Base-by-base conservation (phyloP, 176 grass and related monocot genomes). In the Elymus sibiricus region DNA sequence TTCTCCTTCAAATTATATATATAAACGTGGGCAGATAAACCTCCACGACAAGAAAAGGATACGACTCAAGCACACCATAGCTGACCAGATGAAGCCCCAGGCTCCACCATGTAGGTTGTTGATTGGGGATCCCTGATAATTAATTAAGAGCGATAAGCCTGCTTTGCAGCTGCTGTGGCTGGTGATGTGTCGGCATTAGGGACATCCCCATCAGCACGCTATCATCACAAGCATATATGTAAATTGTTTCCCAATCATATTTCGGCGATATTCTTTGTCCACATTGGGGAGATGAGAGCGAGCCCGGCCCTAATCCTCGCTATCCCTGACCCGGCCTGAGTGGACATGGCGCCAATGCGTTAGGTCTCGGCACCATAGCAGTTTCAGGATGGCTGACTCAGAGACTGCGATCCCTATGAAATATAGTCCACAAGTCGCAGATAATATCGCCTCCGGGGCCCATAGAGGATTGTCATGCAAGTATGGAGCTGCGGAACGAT, bases 141-240 rank as follows among this genome's bases (percentile, higher is more conserved):
- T 76, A 69, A 84, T 51, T 76, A 76, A 49, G 68, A 84, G 75
- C 80, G 28, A 12, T 70, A 70, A 63, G 2, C 38, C 29, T 69
- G 77, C 62, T 84, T 84, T 76, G 85, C 47, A 70, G 62, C 76
- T 85, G 81, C 76, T 71, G 31, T 91, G 85, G 85, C 77, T 77
- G 85, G 81, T 84, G 70, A 84, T 40, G 61, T 49, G 89, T 87
- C 85, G 70, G 42, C 89, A 77, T 69, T 42, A 51, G 62, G 69
- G 9, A 39, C 69, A 87, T 87, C 85, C 67, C 83, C 75, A 76
- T 91, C 85, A 66, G 35, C 35, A 66, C 76, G 71, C 44, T 38
- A 69, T 64, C 84, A 69, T 64, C 79, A 55, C 40, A 79, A 87
- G 19, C 81, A 79, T 79, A 28, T 46, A 12, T 5, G 12, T 6